Conservation (phyloP, 2,329 filamentous ascomycete species). For the Neoscytalidium dimidiatum region DNA sequence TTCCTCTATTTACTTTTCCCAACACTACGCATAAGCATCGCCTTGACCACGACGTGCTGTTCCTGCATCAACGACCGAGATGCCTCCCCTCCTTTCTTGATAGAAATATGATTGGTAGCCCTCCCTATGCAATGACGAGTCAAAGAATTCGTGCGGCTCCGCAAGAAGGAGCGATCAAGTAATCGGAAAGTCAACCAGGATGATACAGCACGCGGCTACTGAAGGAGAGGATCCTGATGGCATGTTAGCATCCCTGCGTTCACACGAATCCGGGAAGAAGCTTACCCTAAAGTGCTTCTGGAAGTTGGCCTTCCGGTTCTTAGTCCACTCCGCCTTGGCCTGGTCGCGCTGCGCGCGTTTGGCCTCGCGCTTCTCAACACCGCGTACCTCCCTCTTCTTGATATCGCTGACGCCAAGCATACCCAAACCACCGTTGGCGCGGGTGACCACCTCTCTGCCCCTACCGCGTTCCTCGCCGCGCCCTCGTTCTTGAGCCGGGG, state of each 20-base stretch:
- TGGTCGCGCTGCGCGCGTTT: constrained; percentile 64
- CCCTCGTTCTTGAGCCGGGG: constrained; percentile 24
- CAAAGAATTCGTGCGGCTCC: no score
- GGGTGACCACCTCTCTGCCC: constrained; percentile 53
- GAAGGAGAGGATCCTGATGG: constrained; percentile 53
- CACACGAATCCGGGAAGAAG: background rate
- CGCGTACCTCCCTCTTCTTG: constrained; percentile 69
- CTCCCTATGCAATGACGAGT: no score
- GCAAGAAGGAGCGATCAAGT: no score
- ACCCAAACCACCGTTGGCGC: constrained; percentile 72
- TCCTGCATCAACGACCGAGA: no score
- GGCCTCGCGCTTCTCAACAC: constrained; percentile 68
- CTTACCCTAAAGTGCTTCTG: constrained; percentile 70
- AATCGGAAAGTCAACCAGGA: background rate
- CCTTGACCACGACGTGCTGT: no score
- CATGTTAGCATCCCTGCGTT: background rate
- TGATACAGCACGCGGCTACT: constrained; percentile 32
- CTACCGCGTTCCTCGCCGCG: constrained; percentile 13
- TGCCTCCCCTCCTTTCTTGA: no score
- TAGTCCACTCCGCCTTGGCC: constrained; percentile 63
- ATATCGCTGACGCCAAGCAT: constrained; percentile 77
- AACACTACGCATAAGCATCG: no score
- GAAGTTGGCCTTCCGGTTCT: constrained; percentile 74
- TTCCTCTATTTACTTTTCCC: no score
- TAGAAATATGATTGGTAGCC: no score